Evolutionary conservation across 225 moss, liverwort and hornwort genomes (phyloP).

Genomic region (Antitrichia curtipendula): DNA sequence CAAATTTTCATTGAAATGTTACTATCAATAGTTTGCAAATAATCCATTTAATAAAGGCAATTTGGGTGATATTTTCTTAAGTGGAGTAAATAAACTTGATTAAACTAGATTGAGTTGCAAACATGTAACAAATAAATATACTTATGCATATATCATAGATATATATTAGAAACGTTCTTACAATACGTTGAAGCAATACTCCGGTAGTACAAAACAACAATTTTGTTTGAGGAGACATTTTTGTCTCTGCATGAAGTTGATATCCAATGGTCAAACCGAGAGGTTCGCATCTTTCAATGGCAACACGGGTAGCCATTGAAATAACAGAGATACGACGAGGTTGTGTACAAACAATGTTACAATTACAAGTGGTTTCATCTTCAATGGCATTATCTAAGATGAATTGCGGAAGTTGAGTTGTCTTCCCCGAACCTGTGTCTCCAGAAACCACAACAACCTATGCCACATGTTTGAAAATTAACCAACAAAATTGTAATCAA

Average conservation of each 20-base stretch:
- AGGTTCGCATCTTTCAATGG: slow-evolving; percentile 60
- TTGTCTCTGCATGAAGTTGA: slow-evolving; percentile 47
- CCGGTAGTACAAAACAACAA: slow-evolving; percentile 70
- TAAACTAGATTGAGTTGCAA: background rate
- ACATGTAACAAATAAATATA: no score
- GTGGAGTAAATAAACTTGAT: no score
- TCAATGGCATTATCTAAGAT: slow-evolving; percentile 61
- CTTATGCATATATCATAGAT: no score
- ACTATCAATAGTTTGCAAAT: no score
- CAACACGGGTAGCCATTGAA: slow-evolving; percentile 66
- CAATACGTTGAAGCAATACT: slow-evolving; percentile 55
- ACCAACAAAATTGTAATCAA: background rate
- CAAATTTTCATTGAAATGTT: background rate
- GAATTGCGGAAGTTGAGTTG: slow-evolving; percentile 78
- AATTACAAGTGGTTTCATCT: slow-evolving; percentile 8
- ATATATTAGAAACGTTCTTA: background rate
- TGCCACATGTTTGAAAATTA: background rate
- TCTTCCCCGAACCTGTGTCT: slow-evolving; percentile 70
- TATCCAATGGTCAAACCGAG: slow-evolving; percentile 66
- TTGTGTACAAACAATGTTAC: slow-evolving; percentile 76
- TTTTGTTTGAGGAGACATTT: slow-evolving; percentile 49
- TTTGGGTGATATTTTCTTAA: no score
- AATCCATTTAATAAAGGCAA: background rate
- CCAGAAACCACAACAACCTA: slow-evolving; percentile 76
- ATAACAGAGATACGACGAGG: slow-evolving; percentile 64